Evolutionary conservation across 2,329 filamentous ascomycete genomes (phyloP).

Genomic region (Botrytis porri): DNA sequence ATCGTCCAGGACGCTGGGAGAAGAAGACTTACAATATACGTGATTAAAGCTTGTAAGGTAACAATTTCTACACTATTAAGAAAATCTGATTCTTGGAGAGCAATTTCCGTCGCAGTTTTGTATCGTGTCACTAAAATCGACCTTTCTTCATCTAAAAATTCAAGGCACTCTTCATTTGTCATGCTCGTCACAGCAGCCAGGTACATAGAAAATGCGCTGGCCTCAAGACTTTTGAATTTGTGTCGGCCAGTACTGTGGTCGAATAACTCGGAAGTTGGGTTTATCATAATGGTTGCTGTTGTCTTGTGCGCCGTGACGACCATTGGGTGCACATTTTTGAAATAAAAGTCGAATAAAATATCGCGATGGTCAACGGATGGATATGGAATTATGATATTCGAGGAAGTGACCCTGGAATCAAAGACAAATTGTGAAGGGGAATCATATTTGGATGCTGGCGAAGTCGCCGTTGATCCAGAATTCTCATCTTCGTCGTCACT

Average conservation of each 20-base stretch:
- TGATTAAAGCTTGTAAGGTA: slow-evolving; percentile 59
- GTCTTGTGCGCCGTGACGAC: slow-evolving; percentile 1
- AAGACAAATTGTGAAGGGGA: slow-evolving; percentile 15
- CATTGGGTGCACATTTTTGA: slow-evolving; percentile 18
- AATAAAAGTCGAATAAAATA: slow-evolving; percentile 1
- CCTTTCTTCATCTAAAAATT: slow-evolving; percentile 51
- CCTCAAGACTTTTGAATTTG: slow-evolving; percentile 20
- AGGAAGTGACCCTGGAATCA: slow-evolving; percentile 2
- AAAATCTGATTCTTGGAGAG: slow-evolving; percentile 53
- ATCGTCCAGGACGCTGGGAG: background rate
- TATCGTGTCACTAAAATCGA: slow-evolving; percentile 23
- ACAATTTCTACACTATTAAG: slow-evolving; percentile 60
- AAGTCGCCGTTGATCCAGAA: background rate
- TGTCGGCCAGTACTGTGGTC: slow-evolving; percentile 11
- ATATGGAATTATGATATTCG: background rate
- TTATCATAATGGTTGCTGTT: background rate
- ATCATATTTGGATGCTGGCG: slow-evolving; percentile 11
- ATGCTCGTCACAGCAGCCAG: slow-evolving; percentile 40
- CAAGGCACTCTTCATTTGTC: slow-evolving; percentile 44
- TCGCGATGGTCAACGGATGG: slow-evolving; percentile 7
- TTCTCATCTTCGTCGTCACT: slow-evolving; percentile 19
- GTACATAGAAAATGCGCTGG: background rate
- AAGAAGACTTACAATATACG: slow-evolving; percentile 55
- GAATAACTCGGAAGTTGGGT: background rate
- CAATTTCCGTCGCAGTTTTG: slow-evolving; percentile 21